A percentile compares a stretch with the other conserved stretches of the same genome.
Evolutionary conservation across 108 stramenopile species (phyloP).

Genomic region (Conticribra guillardii): DNA sequence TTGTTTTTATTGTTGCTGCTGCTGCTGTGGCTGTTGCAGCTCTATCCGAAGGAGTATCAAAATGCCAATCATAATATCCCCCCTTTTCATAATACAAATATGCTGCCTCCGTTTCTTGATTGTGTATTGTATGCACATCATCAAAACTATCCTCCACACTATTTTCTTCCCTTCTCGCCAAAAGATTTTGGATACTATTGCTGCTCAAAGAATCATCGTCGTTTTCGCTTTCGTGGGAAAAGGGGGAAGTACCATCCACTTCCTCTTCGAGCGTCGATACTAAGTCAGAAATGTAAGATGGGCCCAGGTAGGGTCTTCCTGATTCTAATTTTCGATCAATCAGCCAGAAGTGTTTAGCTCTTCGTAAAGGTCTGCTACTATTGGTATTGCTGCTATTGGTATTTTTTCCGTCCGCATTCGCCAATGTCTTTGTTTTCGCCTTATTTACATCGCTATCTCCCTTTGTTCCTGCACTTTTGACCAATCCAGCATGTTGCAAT

Average conservation of each 20-base stretch:
- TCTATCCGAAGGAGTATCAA: not conserved
- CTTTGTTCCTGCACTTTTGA: not conserved
- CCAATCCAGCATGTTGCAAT: not conserved
- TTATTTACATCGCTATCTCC: not conserved
- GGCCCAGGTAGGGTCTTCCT: conserved; percentile 3
- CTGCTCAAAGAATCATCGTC: not conserved
- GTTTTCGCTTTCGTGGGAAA: not conserved
- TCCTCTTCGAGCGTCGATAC: conserved; percentile 9
- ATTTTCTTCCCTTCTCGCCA: not conserved
- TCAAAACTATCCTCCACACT: not conserved
- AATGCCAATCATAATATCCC: conserved; percentile 16
- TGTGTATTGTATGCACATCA: not conserved
- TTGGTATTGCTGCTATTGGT: not conserved
- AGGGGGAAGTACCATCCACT: conserved; percentile 4
- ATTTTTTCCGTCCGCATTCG: not conserved
- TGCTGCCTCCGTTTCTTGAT: conserved; percentile 11
- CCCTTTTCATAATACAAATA: conserved; percentile 14
- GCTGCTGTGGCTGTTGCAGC: not conserved
- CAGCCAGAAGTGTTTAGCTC: conserved; percentile 4
- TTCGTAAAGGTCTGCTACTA: not conserved
- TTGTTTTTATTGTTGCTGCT: not conserved
- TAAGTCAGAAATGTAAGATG: conserved; percentile 4
- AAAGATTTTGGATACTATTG: not conserved
- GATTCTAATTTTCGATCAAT: not conserved
- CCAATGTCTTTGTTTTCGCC: not conserved